phyloP scores from a whole-genome alignment of 2,329 filamentous ascomycete genomes.

The Colletotrichum melonis region DNA sequence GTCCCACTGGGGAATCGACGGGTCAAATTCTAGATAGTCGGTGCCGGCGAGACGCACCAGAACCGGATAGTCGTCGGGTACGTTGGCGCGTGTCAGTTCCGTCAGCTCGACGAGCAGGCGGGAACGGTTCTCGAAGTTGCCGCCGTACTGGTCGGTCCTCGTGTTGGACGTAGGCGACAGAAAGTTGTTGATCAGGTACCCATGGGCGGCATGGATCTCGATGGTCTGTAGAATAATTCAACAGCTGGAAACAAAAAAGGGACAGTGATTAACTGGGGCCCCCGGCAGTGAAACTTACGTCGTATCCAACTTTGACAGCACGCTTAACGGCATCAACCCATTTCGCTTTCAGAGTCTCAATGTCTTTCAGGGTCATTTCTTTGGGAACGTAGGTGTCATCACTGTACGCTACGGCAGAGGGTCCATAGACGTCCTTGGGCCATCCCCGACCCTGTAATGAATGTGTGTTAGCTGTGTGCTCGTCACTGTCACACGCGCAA shows the following conservation, averaged over 20 bases:
- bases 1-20: slow-evolving; percentile 70
- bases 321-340: slow-evolving; percentile 66
- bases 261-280: background rate
- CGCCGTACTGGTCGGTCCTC: slow-evolving; percentile 60
- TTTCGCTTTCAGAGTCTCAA: slow-evolving; percentile 69
- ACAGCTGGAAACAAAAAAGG: background rate
- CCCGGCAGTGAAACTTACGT: slow-evolving; percentile 46
- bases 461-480: background rate
- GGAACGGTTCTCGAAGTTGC: slow-evolving; percentile 56
- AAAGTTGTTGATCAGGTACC: slow-evolving; percentile 60
- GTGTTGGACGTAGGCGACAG: slow-evolving; percentile 56
- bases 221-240: slow-evolving; percentile 9
- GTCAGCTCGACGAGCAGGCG: slow-evolving; percentile 58
- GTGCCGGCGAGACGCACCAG: slow-evolving; percentile 77
- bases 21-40: slow-evolving; percentile 76
- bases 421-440: slow-evolving; percentile 52
- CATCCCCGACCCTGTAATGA: slow-evolving; percentile 46
- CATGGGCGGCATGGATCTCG: slow-evolving; percentile 55
- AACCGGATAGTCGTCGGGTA: slow-evolving; percentile 74
- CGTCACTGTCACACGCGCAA: background rate
- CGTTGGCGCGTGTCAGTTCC: slow-evolving; percentile 67
- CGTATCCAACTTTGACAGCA: slow-evolving; percentile 73
- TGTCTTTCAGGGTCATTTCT: slow-evolving; percentile 75
- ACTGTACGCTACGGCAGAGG: slow-evolving; percentile 39
- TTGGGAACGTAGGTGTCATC: slow-evolving; percentile 42